phyloP scores from a whole-genome alignment of 495 filamentous ascomycete species.

The Penicillium ochrochloron region DNA sequence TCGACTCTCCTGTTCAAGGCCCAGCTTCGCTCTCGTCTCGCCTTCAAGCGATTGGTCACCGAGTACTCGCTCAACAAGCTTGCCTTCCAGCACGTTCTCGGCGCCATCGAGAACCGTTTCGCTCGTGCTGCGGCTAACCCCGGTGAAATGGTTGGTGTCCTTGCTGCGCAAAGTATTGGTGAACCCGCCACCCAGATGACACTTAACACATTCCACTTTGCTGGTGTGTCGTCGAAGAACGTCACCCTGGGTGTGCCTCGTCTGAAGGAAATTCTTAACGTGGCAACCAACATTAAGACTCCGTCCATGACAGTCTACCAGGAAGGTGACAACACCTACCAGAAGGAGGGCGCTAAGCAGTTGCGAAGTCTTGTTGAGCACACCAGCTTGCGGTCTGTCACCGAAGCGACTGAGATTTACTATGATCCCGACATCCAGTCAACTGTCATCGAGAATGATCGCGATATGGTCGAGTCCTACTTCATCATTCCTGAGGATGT shows the following conservation, averaged over 20 bases:
- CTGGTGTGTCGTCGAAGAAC: conserved; percentile 99
- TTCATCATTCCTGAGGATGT: conserved; percentile 91
- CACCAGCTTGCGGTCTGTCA: conserved; percentile 91
- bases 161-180: conserved; percentile 97
- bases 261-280: conserved; percentile 98
- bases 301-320: conserved; percentile 97
- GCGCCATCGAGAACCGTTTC: conserved; percentile 88
- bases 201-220: conserved; percentile 99
- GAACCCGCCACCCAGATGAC: conserved; percentile 99
- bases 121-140: conserved; percentile 77
- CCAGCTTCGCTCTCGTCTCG: conserved; percentile 83
- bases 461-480: conserved; percentile 95
- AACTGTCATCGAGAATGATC: conserved; percentile 85
- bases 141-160: conserved; percentile 98
- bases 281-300: conserved; percentile 97
- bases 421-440: conserved; percentile 90
- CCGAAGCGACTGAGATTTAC: conserved; percentile 90
- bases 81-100: conserved; percentile 89
- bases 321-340: conserved; percentile 55
- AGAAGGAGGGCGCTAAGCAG: conserved; percentile 80
- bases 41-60: conserved; percentile 87
- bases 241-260: conserved; percentile 98
- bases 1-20: conserved; percentile 90
- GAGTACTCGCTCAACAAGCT: conserved; percentile 85
- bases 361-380: conserved; percentile 90